Evolutionary conservation across 805 yeast genomes (phyloP), one percentile per base, ranked within the genome.

Genomic region (Kazachstania bromeliacearum): DNA sequence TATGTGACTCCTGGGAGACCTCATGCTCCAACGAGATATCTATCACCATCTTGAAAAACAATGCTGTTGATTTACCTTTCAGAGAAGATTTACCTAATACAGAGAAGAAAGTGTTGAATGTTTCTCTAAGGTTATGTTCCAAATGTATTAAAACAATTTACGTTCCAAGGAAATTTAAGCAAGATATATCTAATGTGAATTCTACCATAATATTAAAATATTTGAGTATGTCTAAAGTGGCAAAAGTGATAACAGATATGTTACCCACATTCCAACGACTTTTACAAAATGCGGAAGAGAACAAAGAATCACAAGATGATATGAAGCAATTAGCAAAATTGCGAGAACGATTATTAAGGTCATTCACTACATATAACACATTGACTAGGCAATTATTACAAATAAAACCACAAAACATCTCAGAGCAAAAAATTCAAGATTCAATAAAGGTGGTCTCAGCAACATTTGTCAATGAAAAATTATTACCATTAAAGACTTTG

Each of bases 1-100:
- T 85, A 0, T 89, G 96, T 60, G 94, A 80, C 18, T 79, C 77
- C 45, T 47, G 56, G 35, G 60, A 41, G 33, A 70, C 65, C 7
- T 77, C 64, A 10, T 89, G 98, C 55, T 85, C 96, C 0, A 73
- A 77, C 52, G 74, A 75, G 37, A 78, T 85, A 0, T 84, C 84
- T 0, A 46, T 79, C 2, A 53, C 34, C 15, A 40, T 40, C 7
- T 39, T 62, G 20, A 30, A 38, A 4, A 45, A 46, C 15, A 50
- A 52, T 2, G 52, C 59, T 3, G 29, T 37, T 4, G 59, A 57
- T 34, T 33, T 57, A 17, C 45, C 53, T 5, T 51, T 46, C 33
- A 33, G 37, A 26, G 37, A 41, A 22, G 14, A 40, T 5, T 28
- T 50, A 7, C 28, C 34, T 1, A 54, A 51, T n/a, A 28, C 50